A percentile compares a stretch with the other conserved stretches of the same genome.
These are phyloP conservation scores for Venturia carpophila DNA, from an alignment of 2,329 filamentous ascomycete genomes.

Conservation along the genomic window DNA sequence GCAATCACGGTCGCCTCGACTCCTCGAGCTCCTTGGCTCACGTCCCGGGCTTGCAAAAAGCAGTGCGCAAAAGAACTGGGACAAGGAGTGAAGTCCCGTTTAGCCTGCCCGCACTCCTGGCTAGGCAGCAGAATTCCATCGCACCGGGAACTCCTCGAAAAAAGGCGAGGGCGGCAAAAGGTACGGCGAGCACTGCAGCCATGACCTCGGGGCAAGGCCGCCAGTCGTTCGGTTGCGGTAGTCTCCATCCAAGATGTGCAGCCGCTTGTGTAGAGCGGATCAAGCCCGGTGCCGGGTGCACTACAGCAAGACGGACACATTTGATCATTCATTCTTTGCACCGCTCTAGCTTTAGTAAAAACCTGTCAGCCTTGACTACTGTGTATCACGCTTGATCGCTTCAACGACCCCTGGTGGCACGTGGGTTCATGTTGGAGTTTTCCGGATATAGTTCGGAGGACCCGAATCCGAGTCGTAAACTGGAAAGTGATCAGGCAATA, in stretches of 20 bases:
- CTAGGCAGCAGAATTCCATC: slow-evolving; percentile 9
- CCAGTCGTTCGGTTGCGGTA: background rate
- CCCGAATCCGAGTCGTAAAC: too few species aligned
- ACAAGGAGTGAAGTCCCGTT: background rate
- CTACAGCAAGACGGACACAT: too few species aligned
- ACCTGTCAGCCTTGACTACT: too few species aligned
- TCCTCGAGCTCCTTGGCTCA: background rate
- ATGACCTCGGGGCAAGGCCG: background rate
- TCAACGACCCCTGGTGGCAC: too few species aligned
- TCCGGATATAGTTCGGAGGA: too few species aligned
- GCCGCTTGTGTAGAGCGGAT: background rate
- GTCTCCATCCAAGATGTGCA: background rate
- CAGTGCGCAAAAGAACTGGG: slow-evolving; percentile 4
- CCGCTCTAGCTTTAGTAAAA: too few species aligned
- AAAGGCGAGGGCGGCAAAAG: slow-evolving; percentile 11
- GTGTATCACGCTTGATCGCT: too few species aligned
- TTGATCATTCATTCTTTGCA: too few species aligned
- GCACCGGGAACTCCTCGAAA: background rate
- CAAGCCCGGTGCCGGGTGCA: background rate
- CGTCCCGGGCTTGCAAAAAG: background rate
- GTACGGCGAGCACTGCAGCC: background rate
- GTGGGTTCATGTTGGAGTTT: too few species aligned
- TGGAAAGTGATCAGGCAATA: too few species aligned
- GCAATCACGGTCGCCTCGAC: background rate
- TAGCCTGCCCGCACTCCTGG: background rate